Evolutionary conservation across 202 grass and related monocot species (phyloP), one percentile per base, ranked within the genome.

Genomic region (Brachypodium distachyon): DNA sequence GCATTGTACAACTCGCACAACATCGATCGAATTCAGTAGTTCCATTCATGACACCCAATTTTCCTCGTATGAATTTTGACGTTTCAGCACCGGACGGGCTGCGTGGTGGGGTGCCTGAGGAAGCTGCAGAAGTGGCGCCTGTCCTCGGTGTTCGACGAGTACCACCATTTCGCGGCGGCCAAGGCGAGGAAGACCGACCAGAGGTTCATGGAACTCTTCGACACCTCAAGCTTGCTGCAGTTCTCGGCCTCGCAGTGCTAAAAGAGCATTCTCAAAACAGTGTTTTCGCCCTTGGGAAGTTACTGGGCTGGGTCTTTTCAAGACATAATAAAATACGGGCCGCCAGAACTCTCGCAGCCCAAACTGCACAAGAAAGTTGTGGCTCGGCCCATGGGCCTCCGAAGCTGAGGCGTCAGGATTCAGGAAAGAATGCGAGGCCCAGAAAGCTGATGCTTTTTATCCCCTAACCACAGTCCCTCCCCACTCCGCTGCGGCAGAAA

Each of bases 131-230:
- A 83, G 77, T 97, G 94, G 94, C 87, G 94, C 67, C 71, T 94
- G 51, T 69, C 88, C 18, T 97, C 94, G 0, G 91, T 97, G 10
- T 84, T 97, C 33, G 94, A 92, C 0, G 94, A 94, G 77, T 97
- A 97, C 79, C 82, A 74, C 49, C 88, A 86, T 9, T 97, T 97
- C 42, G 89, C 94, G 3, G 94, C 86, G 13, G 89, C 88, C 0
- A 97, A 97, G 88, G 94, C 94, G 5, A 91, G 94, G 53, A 83
- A 70, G n/a, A 88, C 88, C 0, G 94, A 97, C 63, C 91, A 94
- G 84, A 77, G 72, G 41, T 97, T 94, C 71, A 90, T 97, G 91
- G 94, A 97, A 74, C 80, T 87, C 26, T 97, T 97, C 6, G 94
- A 97, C 72, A 82, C 87, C 31, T 97, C 91, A 2, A 92, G 72